A percentile compares a stretch with the other conserved stretches of the same genome.
phyloP scores from a whole-genome alignment of 176 grass and related monocot genomes.

The Alloteropsis semialata region DNA sequence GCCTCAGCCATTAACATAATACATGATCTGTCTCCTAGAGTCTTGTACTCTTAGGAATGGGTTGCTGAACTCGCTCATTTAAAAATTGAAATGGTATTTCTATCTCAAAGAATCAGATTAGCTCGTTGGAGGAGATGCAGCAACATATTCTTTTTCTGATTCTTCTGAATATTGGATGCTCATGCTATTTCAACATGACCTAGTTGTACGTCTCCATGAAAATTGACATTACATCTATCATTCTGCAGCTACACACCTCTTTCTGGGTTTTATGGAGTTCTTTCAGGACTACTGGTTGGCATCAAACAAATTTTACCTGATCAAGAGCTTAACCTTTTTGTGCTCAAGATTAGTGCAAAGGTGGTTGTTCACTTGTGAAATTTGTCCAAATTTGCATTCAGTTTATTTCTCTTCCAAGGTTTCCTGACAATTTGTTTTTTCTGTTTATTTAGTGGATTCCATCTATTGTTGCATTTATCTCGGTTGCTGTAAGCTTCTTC shows the following conservation, averaged over 20 bases:
- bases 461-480: conserved; percentile 50
- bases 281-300: conserved; percentile 81
- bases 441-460: conserved; percentile 59
- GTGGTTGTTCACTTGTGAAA: conserved; percentile 30
- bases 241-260: conserved; percentile 67
- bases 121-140: neutral
- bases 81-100: neutral
- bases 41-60: neutral
- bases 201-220: neutral
- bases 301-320: conserved; percentile 90
- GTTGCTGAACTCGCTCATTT: neutral
- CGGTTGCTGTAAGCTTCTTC: conserved; percentile 55
- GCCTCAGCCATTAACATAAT: neutral
- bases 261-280: conserved; percentile 83
- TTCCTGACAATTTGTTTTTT: conserved; percentile 8
- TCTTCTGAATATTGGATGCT: neutral
- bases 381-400: neutral
- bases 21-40: neutral
- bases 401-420: neutral
- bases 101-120: neutral
- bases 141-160: neutral
- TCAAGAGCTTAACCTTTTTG: conserved; percentile 54
- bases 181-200: neutral
- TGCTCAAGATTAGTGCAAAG: conserved; percentile 79
- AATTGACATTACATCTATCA: conserved; percentile 9